phyloP scores from a whole-genome alignment of 768 basidiomycete genomes.

The Leucogyrophana mollusca region DNA sequence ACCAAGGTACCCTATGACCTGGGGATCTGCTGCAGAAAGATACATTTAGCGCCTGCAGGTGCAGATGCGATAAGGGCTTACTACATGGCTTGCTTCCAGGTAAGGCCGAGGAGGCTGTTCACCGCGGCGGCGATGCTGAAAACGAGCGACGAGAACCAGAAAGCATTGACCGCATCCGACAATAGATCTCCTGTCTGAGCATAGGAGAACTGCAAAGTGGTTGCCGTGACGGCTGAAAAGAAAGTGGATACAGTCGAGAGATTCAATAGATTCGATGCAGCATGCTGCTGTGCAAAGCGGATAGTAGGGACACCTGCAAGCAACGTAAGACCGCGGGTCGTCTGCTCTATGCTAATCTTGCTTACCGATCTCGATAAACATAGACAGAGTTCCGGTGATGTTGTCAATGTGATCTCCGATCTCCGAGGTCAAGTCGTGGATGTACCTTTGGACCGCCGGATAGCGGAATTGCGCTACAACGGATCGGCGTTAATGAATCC shows the following conservation, averaged over 20 bases:
- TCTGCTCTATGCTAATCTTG: neutral
- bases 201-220: conserved; percentile 49
- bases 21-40: conserved; percentile 44
- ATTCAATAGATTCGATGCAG: conserved; percentile 47
- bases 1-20: conserved; percentile 55
- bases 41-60: conserved; percentile 12
- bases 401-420: conserved; percentile 54
- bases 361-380: conserved; percentile 54
- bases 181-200: conserved; percentile 30
- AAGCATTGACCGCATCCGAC: conserved; percentile 45
- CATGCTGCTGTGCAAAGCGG: conserved; percentile 53
- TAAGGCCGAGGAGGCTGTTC: conserved; percentile 50
- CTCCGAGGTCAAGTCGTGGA: conserved; percentile 51
- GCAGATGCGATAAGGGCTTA: conserved; percentile 27
- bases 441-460: conserved; percentile 52
- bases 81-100: conserved; percentile 61
- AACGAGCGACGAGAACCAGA: conserved; percentile 55
- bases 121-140: conserved; percentile 56
- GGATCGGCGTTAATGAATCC: conserved; percentile 1
- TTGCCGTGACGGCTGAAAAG: conserved; percentile 54
- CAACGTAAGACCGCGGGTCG: neutral
- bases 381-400: conserved; percentile 47
- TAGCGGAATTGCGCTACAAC: conserved; percentile 47
- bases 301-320: conserved; percentile 51
- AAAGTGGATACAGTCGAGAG: conserved; percentile 54